A percentile compares a stretch with the other conserved stretches of the same genome.
phyloP scores from a whole-genome alignment of 768 basidiomycete species.

The Russula compacta region DNA sequence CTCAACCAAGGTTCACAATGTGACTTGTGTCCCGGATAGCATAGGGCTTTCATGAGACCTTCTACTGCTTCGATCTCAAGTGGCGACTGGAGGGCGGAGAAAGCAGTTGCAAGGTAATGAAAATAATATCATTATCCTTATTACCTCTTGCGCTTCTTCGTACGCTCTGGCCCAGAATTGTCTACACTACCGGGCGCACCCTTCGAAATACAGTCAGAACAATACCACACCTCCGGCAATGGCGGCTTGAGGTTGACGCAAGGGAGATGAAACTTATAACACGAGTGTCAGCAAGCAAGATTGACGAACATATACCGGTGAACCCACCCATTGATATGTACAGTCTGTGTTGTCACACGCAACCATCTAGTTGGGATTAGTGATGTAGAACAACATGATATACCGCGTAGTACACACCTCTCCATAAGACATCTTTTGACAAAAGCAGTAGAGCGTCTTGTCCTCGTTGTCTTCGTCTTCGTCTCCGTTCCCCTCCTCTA shows the following conservation, averaged over 20 bases:
- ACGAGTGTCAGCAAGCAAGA: neutral
- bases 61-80: neutral
- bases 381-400: neutral
- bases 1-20: too few species aligned
- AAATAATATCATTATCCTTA: constrained; percentile 33
- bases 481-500: constrained; percentile 33
- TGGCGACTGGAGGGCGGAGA: neutral
- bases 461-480: constrained; percentile 47
- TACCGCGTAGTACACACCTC: constrained; percentile 30
- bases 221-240: constrained; percentile 51
- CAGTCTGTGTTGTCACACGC: constrained; percentile 19
- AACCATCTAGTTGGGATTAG: constrained; percentile 13
- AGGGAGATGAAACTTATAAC: constrained; percentile 49
- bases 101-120: constrained; percentile 22
- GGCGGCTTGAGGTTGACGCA: constrained; percentile 51
- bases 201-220: constrained; percentile 37
- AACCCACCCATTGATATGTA: constrained; percentile 20
- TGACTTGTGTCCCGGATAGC: too few species aligned
- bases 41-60: too few species aligned
- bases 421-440: constrained; percentile 53
- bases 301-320: neutral
- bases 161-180: constrained; percentile 14
- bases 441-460: constrained; percentile 53
- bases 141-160: constrained; percentile 20
- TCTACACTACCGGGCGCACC: constrained; percentile 12